Evolutionary conservation across 2,329 filamentous ascomycete genomes (phyloP), one percentile per base, ranked within the genome.

Genomic region (Nigrospora osmanthi): DNA sequence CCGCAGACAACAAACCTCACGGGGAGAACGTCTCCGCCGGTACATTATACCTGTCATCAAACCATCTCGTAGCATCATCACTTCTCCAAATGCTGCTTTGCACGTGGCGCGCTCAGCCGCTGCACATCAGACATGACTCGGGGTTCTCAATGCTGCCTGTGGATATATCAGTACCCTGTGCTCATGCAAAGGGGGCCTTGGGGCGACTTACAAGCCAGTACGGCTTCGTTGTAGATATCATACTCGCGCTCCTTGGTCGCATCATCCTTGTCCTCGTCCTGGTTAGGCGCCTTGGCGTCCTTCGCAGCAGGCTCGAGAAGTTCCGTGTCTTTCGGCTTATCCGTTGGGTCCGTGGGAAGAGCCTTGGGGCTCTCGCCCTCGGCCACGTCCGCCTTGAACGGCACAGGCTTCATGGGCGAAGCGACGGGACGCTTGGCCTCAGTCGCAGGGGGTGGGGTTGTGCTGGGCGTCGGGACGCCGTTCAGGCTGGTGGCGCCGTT

Each of bases 101-200:
- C 19, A 28, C 7, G n/a, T 30, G 15, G 10, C 19, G 33, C 17
- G 3, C 17, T 58, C 78, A 97, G 73, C 90, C 91, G 69, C 88
- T 94, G 82, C 93, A 98, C 93, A 98, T 97, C 53, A 95, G 65
- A 65, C 93, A 98, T 40, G 85, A 77, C 65, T 98, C 93, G 56
- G 85, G 89, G 73, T 97, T 96, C 63, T 97, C 90, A 66, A 98
- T 97, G 70, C 90, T 96, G 75, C 82, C 82, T 86, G 48, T 57
- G 40, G 35, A n/a, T 17, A 10, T 11, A 36, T 36, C n/a, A 36
- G 17, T 17, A 36, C 35, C 35, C 17, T 6, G 6, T n/a, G 4
- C 35, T 15, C 15, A 17, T 31, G 35, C 31, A n/a, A 9, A 7
- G 16, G 15, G 2, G 13, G 38, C n/a, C n/a, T 36, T 10, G 11